phyloP scores from a whole-genome alignment of 2,329 filamentous ascomycete species.

The Ceratocystis cacaofunesta region DNA sequence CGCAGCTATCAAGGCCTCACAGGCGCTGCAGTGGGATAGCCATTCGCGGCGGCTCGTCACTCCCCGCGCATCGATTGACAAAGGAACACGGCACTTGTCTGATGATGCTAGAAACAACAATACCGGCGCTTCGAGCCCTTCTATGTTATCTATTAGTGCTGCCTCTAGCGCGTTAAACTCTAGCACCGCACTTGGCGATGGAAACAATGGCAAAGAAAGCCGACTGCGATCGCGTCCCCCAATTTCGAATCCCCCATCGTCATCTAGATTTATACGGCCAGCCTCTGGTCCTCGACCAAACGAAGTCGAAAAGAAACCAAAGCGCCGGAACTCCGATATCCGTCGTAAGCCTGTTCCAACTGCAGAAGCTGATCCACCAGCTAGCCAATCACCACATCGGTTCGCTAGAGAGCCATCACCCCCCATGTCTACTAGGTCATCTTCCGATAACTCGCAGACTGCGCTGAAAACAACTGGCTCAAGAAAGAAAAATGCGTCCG shows the following conservation, averaged over 20 bases:
- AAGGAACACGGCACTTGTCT: slow-evolving; percentile 18
- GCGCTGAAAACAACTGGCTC: background rate
- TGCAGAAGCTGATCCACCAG: background rate
- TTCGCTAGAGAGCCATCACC: slow-evolving; percentile 7
- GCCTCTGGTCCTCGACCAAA: background rate
- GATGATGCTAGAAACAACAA: slow-evolving; percentile 25
- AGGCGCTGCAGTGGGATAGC: slow-evolving; percentile 37
- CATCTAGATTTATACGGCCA: slow-evolving; percentile 13
- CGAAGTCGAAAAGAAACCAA: slow-evolving; percentile 10
- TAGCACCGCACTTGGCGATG: slow-evolving; percentile 13
- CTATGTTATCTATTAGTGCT: slow-evolving; percentile 38
- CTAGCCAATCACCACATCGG: background rate
- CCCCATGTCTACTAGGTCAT: slow-evolving; percentile 11
- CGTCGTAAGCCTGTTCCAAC: slow-evolving; percentile 14
- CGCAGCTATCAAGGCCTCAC: slow-evolving; percentile 17
- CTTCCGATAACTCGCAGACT: slow-evolving; percentile 12
- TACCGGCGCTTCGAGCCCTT: slow-evolving; percentile 30
- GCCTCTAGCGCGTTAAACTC: slow-evolving; percentile 39
- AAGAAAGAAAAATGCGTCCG: background rate
- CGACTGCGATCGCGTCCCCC: slow-evolving; percentile 8
- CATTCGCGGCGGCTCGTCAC: slow-evolving; percentile 37
- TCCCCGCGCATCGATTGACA: slow-evolving; percentile 12
- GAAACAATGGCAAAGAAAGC: slow-evolving; percentile 5
- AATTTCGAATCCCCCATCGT: slow-evolving; percentile 12
- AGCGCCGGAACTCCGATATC: slow-evolving; percentile 4